These are phyloP conservation scores for Carallia brachiata DNA, from an alignment of 345 rosid species.

Conservation along the genomic window DNA sequence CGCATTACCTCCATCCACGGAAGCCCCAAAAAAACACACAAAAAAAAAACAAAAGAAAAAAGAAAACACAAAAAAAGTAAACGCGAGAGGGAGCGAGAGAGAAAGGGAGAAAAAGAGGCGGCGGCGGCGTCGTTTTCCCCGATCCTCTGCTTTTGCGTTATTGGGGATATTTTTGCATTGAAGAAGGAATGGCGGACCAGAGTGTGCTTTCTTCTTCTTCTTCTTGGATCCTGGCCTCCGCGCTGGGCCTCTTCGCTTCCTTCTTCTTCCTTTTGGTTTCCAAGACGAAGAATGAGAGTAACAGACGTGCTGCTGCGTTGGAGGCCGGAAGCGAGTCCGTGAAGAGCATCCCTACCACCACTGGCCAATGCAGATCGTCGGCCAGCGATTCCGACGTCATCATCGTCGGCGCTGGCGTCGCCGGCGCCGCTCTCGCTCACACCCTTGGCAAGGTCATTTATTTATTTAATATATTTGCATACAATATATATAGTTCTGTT, in stretches of 20 bases:
- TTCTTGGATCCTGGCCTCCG: conserved; percentile 17
- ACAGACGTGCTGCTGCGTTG: not conserved
- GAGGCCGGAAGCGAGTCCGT: conserved; percentile 5
- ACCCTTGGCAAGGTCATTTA: conserved; percentile 27
- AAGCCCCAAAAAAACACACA: no score
- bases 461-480: not conserved
- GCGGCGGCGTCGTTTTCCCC: not conserved
- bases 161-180: not conserved
- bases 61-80: no score
- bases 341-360: conserved; percentile 2
- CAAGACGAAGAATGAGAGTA: not conserved
- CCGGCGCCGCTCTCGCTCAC: conserved; percentile 30
- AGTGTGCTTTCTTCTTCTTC: not conserved
- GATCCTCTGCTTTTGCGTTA: no score
- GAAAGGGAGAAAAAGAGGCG: not conserved
- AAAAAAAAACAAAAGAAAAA: no score
- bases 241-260: conserved; percentile 6
- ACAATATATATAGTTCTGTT: no score
- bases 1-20: not conserved
- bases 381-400: conserved; percentile 14
- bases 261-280: conserved; percentile 1
- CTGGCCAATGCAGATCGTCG: conserved; percentile 19
- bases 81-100: no score
- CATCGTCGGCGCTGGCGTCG: conserved; percentile 28
- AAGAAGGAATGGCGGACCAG: conserved; percentile 18